phyloP scores from a whole-genome alignment of 1,284 basidiomycete genomes.

The Puccinia triticina region DNA sequence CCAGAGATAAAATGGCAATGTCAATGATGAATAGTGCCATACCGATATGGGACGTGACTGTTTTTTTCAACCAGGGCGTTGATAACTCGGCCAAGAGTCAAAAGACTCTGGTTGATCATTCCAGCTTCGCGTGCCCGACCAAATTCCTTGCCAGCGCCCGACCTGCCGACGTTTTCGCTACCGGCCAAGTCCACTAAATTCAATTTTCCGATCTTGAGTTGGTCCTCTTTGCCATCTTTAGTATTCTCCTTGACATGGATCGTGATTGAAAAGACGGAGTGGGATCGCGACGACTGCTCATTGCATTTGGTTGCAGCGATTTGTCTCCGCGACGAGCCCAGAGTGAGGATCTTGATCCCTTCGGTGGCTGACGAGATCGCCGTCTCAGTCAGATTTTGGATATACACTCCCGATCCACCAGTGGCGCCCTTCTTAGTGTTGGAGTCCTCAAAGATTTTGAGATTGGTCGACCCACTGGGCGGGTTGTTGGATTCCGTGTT shows the following conservation, averaged over 20 bases:
- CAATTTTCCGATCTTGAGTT: constrained; percentile 89
- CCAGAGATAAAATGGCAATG: not conserved
- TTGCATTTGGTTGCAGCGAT: constrained; percentile 98
- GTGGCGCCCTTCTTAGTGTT: constrained; percentile 52
- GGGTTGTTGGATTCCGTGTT: constrained; percentile 73
- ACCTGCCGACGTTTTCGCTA: constrained; percentile 94
- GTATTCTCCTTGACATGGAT: constrained; percentile 83
- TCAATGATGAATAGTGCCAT: not conserved
- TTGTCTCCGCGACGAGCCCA: constrained; percentile 87
- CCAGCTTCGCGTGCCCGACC: constrained; percentile 94
- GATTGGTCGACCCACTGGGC: constrained; percentile 63
- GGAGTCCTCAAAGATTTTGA: constrained; percentile 83
- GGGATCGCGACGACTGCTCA: constrained; percentile 74
- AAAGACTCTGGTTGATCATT: constrained; percentile 96
- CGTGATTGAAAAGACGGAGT: constrained; percentile 96
- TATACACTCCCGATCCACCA: constrained; percentile 70
- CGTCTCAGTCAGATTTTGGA: constrained; percentile 92
- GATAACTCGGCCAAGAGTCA: constrained; percentile 95
- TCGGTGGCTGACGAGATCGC: constrained; percentile 80
- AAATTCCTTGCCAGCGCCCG: constrained; percentile 79
- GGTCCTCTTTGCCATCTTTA: constrained; percentile 73
- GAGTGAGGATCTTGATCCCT: constrained; percentile 80
- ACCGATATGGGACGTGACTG: constrained; percentile 86
- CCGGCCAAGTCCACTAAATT: constrained; percentile 97
- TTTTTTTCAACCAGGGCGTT: constrained; percentile 92